Evolutionary conservation across 2,329 filamentous ascomycete genomes (phyloP), one percentile per base, ranked within the genome.

Genomic region (Beauveria sp.): DNA sequence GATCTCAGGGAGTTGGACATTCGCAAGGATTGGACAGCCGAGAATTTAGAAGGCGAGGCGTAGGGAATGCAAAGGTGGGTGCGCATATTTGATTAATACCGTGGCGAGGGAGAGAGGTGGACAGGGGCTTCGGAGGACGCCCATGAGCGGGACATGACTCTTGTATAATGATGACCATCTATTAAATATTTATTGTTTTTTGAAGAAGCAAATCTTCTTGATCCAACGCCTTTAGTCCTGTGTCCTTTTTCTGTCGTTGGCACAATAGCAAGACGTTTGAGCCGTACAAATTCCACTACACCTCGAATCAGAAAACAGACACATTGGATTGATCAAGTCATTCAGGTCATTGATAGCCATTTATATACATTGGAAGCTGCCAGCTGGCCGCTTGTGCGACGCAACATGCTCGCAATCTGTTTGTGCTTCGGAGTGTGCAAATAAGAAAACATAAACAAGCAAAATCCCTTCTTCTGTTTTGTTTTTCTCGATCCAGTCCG

Each of bases 1-100:
- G 83, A 80, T 53, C 74, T 88, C 60, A 78, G 77, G 58, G 85
- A 88, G 68, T 74, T 88, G 63, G 77, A 81, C 54, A 87, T 88
- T 63, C 78, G 79, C 63, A 86, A 81, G 72, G 85, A 88, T 67
- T 84, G 79, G 77, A 81, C 78, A 7, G 85, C 85, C 0, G 83
- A 86, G 71, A 77, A 83, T 43, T 75, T 75, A 0, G 81, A 73
- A 50, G 78, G 74, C 10, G 77, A 60, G 51, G 58, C 58, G 28
- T 60, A n/a, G 51, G 16, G 20, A n/a, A 24, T 38, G 34, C 34
- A 38, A 38, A 38, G 34, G 14, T 6, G 34, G 12, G 12, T 16
- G 34, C 14, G 34, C 34, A 38, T 38, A 38, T 6, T 38, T 16
- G 34, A 38, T 38, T 38, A 38, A 38, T 38, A 16, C 5, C 34